These are phyloP conservation scores for Nothophoma quercina DNA, from an alignment of 2,329 filamentous ascomycete species.

Conservation along the genomic window DNA sequence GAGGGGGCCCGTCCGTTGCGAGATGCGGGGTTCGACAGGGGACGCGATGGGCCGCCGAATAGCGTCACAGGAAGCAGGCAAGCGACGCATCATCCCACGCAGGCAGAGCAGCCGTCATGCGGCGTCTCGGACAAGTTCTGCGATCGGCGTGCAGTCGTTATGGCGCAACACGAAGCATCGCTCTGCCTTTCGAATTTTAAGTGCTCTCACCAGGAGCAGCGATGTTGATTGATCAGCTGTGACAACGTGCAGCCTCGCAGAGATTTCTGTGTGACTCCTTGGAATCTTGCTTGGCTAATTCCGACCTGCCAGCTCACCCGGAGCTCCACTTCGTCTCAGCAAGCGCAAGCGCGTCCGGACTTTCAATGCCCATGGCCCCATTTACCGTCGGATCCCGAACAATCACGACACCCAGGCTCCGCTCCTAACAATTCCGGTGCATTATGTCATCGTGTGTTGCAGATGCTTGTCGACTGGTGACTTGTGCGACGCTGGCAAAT, in stretches of 20 bases:
- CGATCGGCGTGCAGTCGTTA: slow-evolving; percentile 18
- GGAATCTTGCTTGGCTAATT: slow-evolving; percentile 9
- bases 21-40: slow-evolving; percentile 15
- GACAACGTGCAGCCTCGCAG: slow-evolving; percentile 16
- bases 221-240: slow-evolving; percentile 6
- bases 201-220: slow-evolving; percentile 8
- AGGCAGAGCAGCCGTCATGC: slow-evolving; percentile 28
- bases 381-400: slow-evolving; percentile 21
- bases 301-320: slow-evolving; percentile 14
- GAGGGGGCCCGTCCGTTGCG: slow-evolving; percentile 10
- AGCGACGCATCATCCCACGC: slow-evolving; percentile 30
- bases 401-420: slow-evolving; percentile 22
- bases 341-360: slow-evolving; percentile 7
- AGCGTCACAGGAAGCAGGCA: slow-evolving; percentile 18
- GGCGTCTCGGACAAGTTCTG: slow-evolving; percentile 17
- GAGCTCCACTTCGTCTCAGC: slow-evolving; percentile 15
- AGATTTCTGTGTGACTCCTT: slow-evolving; percentile 11
- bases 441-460: slow-evolving; percentile 27
- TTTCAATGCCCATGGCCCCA: no score
- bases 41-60: slow-evolving; percentile 9
- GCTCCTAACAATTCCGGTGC: slow-evolving; percentile 20
- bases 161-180: slow-evolving; percentile 29
- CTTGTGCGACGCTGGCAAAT: slow-evolving; percentile 21
- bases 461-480: slow-evolving; percentile 15
- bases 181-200: slow-evolving; percentile 4